Base-by-base conservation (phyloP, 2,329 filamentous ascomycete species). In the Fusarium solani-melongenae region DNA sequence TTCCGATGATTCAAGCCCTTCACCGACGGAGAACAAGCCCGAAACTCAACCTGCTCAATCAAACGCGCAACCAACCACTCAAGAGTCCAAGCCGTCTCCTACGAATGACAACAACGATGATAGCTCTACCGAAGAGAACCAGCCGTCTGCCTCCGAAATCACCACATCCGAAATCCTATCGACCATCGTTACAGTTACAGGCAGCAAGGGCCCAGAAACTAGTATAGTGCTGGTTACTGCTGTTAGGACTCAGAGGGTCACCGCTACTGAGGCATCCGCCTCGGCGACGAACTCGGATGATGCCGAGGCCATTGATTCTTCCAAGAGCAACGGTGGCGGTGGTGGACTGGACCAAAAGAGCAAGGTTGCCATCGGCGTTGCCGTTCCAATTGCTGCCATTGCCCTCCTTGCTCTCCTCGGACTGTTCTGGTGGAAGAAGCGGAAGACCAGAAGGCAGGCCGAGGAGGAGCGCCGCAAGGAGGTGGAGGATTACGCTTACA, bases 401-500 rank as follows among this genome's bases (percentile, higher is more conserved):
- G 94, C 94, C 2, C 83, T 97, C 20, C 87, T 98, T 24, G 91
- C 96, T 3, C 83, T 96, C 10, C 90, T 90, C 4, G 93, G 91
- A 8, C 87, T 98, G 31, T 95, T 93, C 82, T 90, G 96, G 79
- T 99, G 95, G 94, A 91, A 94, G 80, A 95, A 91, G 85, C 92
- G 95, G 72, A 97, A 97, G 85, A 92, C 93, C 78, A 91, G 92
- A 73, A 96, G 94, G 86, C 90, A 91, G 72, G 93, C 92, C 15
- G 94, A 96, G 79, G 96, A 98, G 81, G 91, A 95, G 78, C 91
- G 96, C 59, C 91, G 95, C 72, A 98, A 98, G 85, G 96, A 99
- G 83, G 95, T 98, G 12, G 96, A 98, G 82, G 96, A 98, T 80
- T 98, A 98, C 81, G 92, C 93, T 34, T 98, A 95, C 86, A 98